phyloP scores from a whole-genome alignment of 106 monocot genomes.

The Apostasia ramifera region DNA sequence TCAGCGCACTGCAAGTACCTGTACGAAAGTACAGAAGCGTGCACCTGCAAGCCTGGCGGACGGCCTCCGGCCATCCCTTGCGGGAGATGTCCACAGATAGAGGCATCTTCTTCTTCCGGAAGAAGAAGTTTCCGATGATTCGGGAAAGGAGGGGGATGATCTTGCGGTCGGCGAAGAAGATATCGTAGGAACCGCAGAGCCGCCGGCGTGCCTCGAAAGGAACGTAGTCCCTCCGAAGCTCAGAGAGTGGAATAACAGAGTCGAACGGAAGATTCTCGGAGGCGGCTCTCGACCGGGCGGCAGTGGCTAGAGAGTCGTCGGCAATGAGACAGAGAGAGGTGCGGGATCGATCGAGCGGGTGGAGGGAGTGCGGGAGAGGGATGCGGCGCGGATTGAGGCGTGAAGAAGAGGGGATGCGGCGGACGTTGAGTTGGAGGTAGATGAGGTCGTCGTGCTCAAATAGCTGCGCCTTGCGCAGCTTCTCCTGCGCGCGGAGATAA shows the following conservation, averaged over 20 bases:
- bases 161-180: constrained; percentile 44
- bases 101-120: constrained; percentile 34
- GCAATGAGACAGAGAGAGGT: constrained; percentile 34
- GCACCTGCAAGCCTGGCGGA: constrained; percentile 15
- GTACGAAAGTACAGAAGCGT: constrained; percentile 19
- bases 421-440: constrained; percentile 40
- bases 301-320: constrained; percentile 24
- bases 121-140: constrained; percentile 26
- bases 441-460: constrained; percentile 33
- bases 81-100: constrained; percentile 21
- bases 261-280: constrained; percentile 17
- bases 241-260: constrained; percentile 25
- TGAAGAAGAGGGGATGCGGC: constrained; percentile 21
- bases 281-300: constrained; percentile 6
- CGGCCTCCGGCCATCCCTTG: constrained; percentile 26
- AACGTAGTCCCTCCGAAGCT: constrained; percentile 32
- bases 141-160: constrained; percentile 30
- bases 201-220: constrained; percentile 26
- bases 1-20: constrained; percentile 24
- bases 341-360: constrained; percentile 11
- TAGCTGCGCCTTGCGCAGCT: constrained; percentile 24
- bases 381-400: constrained; percentile 34
- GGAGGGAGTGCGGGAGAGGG: constrained; percentile 43
- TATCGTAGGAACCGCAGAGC: constrained; percentile 29
- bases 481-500: constrained; percentile 10